Percentiles rank a stretch among this genome's conserved stretches.
These are phyloP conservation scores for Chaetoceros tenuissimus DNA, from an alignment of 108 stramenopile species.

Conservation along the genomic window DNA sequence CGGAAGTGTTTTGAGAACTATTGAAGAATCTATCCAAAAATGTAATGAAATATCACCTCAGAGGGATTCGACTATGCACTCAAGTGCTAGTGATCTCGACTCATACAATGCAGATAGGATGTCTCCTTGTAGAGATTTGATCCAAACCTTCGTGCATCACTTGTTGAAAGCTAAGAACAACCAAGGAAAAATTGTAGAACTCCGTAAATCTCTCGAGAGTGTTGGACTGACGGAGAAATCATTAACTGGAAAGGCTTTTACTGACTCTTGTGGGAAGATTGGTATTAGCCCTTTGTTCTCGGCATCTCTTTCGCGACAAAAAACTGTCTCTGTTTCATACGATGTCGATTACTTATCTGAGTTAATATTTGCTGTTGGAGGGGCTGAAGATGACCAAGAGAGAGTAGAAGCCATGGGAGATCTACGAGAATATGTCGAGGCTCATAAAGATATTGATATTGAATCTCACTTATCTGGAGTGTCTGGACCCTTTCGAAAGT, in stretches of 20 bases:
- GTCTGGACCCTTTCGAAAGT: constrained; percentile 50
- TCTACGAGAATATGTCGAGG: constrained; percentile 34
- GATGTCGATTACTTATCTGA: constrained; percentile 18
- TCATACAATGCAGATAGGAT: constrained; percentile 5
- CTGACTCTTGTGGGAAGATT: constrained; percentile 1
- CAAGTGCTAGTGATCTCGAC: constrained; percentile 13
- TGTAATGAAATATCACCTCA: constrained; percentile 7
- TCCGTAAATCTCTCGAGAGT: background rate
- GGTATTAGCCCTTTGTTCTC: constrained; percentile 1
- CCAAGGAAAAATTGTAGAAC: constrained; percentile 1
- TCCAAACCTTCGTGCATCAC: constrained; percentile 4
- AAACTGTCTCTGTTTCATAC: background rate
- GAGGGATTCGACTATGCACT: constrained; percentile 17
- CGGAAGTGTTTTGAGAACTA: constrained; percentile 39
- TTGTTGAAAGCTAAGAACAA: constrained; percentile 1
- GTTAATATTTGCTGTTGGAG: constrained; percentile 52
- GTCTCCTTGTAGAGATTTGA: constrained; percentile 18
- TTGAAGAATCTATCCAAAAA: constrained; percentile 27
- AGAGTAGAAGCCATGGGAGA: constrained; percentile 42
- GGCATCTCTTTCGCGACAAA: background rate
- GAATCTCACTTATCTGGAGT: constrained; percentile 48
- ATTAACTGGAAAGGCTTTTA: background rate
- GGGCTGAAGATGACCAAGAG: constrained; percentile 38
- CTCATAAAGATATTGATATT: constrained; percentile 45
- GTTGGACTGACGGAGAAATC: background rate